phyloP scores from a whole-genome alignment of 2,329 filamentous ascomycete genomes.

The Colletotrichum sp. region DNA sequence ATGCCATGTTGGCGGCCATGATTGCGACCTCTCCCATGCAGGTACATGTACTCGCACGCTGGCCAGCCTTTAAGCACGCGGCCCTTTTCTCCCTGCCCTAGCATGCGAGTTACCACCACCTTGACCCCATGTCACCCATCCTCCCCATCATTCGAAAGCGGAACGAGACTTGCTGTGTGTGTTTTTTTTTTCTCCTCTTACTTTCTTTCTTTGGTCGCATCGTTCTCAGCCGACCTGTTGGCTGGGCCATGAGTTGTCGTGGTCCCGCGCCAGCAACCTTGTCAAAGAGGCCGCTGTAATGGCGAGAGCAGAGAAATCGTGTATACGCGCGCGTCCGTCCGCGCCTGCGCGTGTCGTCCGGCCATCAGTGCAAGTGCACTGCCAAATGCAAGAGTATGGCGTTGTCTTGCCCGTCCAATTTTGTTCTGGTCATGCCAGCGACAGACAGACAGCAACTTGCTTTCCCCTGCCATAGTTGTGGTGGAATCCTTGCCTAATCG shows the following conservation, averaged over 20 bases:
- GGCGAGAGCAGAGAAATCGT: not conserved
- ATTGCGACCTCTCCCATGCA: slow-evolving; percentile 11
- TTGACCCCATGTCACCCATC: slow-evolving; percentile 4
- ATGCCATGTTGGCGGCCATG: not conserved
- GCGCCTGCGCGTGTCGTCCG: not conserved
- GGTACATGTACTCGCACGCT: slow-evolving; percentile 17
- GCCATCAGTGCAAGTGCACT: not conserved
- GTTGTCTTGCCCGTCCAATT: not conserved
- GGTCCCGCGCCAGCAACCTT: not conserved
- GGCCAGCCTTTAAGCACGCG: not conserved
- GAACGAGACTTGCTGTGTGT: not conserved
- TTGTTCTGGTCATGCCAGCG: not conserved
- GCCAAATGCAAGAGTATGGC: not conserved
- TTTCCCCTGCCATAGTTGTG: not conserved
- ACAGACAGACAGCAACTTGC: not conserved
- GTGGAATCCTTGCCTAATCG: not conserved
- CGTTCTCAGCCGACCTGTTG: not conserved
- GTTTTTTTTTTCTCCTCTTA: not conserved
- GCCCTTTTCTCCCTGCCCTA: slow-evolving; percentile 13
- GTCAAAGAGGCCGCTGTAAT: not conserved
- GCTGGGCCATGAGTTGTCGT: slow-evolving; percentile 7
- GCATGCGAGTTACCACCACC: not conserved
- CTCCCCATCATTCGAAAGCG: not conserved
- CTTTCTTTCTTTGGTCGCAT: not conserved
- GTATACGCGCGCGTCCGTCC: not conserved